Conservation (phyloP, 2,329 filamentous ascomycete species). For the Verticillium zaregamsianum region DNA sequence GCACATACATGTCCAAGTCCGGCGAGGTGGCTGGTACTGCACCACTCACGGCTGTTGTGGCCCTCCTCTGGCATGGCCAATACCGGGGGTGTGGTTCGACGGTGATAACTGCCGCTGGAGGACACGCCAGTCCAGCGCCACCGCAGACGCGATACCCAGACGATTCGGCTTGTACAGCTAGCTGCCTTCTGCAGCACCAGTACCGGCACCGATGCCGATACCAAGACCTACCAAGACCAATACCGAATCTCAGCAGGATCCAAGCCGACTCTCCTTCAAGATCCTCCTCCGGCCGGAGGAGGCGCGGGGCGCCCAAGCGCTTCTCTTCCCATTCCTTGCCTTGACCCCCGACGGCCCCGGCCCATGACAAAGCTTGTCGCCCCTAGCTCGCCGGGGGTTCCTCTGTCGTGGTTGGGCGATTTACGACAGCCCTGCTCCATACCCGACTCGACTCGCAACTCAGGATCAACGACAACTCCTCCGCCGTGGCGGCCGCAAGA, state of each 20-base stretch:
- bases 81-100: no score
- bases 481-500: neutral
- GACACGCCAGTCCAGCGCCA: no score
- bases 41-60: no score
- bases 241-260: neutral
- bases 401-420: conserved; percentile 33
- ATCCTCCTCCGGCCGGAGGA: neutral
- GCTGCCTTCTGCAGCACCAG: no score
- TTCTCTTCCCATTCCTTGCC: neutral
- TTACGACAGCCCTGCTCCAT: conserved; percentile 25
- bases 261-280: neutral
- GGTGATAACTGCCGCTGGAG: no score
- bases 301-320: neutral
- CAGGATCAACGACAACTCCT: neutral
- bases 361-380: neutral
- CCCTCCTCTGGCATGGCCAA: no score
- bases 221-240: no score
- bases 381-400: neutral
- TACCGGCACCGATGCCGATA: no score
- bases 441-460: neutral
- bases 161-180: no score
- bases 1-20: no score
- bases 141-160: no score
- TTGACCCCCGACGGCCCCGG: neutral
- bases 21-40: no score